Evolutionary conservation across 1,284 basidiomycete species (phyloP).

Genomic region (Pseudozyma tsukubaensis): DNA sequence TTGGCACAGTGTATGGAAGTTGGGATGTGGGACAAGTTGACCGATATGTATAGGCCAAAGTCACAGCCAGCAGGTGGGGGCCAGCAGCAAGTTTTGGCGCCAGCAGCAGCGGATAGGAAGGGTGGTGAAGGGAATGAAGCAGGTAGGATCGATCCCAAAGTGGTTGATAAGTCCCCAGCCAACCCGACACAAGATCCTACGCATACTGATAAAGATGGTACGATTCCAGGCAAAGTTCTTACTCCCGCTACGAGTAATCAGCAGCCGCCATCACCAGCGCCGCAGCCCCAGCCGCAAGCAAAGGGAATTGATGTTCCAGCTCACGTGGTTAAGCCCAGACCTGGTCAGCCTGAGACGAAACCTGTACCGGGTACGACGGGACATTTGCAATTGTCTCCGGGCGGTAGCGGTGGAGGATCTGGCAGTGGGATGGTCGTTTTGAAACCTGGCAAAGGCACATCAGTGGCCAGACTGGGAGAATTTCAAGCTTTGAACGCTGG

Average conservation of each 20-base stretch:
- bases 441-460: background rate
- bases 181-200: constrained; percentile 12
- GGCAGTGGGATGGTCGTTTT: background rate
- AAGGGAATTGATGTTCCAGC: no score
- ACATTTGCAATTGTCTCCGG: background rate
- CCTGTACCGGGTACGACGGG: background rate
- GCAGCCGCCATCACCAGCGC: background rate
- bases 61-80: background rate
- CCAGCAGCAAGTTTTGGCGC: no score
- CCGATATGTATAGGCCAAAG: constrained; percentile 26
- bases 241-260: background rate
- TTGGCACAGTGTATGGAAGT: constrained; percentile 27
- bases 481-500: no score
- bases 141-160: constrained; percentile 11
- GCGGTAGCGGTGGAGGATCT: background rate
- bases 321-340: no score
- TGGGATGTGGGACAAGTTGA: constrained; percentile 13
- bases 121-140: background rate
- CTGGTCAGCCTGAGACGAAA: background rate
- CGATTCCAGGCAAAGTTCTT: constrained; percentile 10
- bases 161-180: constrained; percentile 10
- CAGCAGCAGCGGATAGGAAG: no score
- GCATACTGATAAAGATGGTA: constrained; percentile 12
- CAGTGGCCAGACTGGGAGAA: no score
- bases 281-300: no score